Percentiles rank a stretch among this genome's conserved stretches.
Conservation (phyloP, 768 basidiomycete genomes). For the Pisolithus albus region DNA sequence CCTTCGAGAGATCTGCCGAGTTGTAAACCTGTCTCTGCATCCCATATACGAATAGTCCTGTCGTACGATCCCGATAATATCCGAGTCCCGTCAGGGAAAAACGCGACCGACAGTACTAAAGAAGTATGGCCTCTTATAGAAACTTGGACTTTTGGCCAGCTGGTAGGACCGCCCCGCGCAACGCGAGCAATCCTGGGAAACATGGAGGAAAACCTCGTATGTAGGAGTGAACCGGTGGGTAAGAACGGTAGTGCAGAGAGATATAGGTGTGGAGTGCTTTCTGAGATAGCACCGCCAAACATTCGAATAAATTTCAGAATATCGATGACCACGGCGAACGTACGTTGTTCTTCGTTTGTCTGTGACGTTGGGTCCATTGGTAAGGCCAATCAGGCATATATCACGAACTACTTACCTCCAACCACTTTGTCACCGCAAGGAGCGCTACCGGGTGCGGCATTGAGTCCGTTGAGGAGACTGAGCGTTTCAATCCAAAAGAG, state of each 20-base stretch:
- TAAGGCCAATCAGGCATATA: not conserved
- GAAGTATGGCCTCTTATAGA: constrained; percentile 4
- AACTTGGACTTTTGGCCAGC: constrained; percentile 14
- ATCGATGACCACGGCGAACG: constrained; percentile 17
- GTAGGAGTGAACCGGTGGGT: constrained; percentile 21
- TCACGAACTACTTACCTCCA: not conserved
- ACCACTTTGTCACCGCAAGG: not conserved
- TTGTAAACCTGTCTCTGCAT: not conserved
- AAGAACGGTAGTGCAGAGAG: constrained; percentile 32
- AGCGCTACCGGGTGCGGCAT: constrained; percentile 1
- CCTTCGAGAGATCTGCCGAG: not conserved
- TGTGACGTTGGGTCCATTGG: not conserved
- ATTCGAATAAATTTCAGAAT: constrained; percentile 23
- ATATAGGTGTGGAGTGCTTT: constrained; percentile 33
- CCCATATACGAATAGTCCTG: not conserved
- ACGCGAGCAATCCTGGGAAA: constrained; percentile 1
- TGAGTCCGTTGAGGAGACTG: constrained; percentile 7
- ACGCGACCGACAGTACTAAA: constrained; percentile 10
- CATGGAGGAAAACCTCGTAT: not conserved
- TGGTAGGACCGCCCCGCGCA: not conserved
- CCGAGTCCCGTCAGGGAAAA: too few species aligned
- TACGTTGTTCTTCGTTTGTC: constrained; percentile 7
- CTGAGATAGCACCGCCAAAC: constrained; percentile 25
- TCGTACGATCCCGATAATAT: not conserved
- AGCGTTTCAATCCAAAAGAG: constrained; percentile 37